Base-by-base conservation (phyloP, 129 eudicot genomes). In the Logfia minima region DNA sequence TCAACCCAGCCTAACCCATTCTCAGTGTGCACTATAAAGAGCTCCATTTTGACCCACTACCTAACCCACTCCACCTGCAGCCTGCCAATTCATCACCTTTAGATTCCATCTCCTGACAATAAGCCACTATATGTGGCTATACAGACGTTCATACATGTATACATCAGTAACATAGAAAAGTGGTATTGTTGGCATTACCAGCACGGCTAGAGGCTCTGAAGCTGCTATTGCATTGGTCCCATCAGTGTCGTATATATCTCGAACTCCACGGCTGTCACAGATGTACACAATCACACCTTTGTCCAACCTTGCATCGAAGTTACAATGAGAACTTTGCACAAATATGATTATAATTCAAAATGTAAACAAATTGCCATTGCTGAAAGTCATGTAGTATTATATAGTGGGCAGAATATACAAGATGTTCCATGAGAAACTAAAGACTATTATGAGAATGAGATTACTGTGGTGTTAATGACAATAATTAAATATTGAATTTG, bases 261-360 rank as follows among this genome's bases (percentile, higher is more conserved):
- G 79, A 71, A 95, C 99, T 65, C 99, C 99, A 71, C 90, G 96
- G 72, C 92, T 92, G 77, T 95, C 99, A 65, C 97, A 95, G 19
- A 95, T 91, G 78, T 95, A 95, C 70, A 95, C 99, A 71, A 95
- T 95, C 74, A 95, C 97, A 22, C 99, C 97, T 77, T 92, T 92
- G 72, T 91, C 89, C 90, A 95, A 77, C 97, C 99, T 77, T 26
- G 55, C 78, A 84, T 71, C 41, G 34, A 23, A 64, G 73, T 51
- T 72, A 19, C 9, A 3, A 37, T 85, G 13, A 72, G 83, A 77
- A 53, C 52, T 71, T 79, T 70, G 82, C 69, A 70, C 34, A 69
- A 59, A 3, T 58, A 68, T 48, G 61, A 74, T 24, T 28, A 79
- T 26, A 41, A 43, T 58, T 31, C 51, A 2, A 1, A 61, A 60